phyloP scores from a whole-genome alignment of 208 protist genomes.

The Acanthamoeba royreba region DNA sequence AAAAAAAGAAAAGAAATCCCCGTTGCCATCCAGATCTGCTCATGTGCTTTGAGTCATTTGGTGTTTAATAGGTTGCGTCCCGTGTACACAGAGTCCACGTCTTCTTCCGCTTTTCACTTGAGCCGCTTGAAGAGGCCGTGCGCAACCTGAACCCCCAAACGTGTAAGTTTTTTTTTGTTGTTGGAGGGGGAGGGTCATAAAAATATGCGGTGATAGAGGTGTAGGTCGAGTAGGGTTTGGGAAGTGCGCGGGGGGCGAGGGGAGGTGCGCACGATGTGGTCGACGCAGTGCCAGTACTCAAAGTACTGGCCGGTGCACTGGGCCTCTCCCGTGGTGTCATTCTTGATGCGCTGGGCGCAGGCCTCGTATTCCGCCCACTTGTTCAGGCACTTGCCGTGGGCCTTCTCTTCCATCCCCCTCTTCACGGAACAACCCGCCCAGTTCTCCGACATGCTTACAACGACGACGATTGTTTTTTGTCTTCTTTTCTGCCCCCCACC shows the following conservation, averaged over 20 bases:
- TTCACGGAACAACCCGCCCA: not conserved
- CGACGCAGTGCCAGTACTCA: conserved; percentile 5
- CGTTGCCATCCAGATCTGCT: too few relatives aligned
- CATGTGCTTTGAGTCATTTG: too few relatives aligned
- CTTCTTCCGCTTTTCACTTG: not conserved
- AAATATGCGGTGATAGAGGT: not conserved
- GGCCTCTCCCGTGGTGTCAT: not conserved
- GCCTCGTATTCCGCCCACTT: not conserved
- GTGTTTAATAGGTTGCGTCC: too few relatives aligned
- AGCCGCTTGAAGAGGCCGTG: conserved; percentile 9
- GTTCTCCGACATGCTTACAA: not conserved
- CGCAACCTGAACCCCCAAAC: not conserved
- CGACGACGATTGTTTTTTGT: not conserved
- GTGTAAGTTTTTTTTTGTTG: not conserved
- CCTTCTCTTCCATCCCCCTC: not conserved
- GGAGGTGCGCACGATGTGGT: not conserved
- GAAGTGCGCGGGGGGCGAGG: not conserved
- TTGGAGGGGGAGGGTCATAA: not conserved
- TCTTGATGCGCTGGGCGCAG: conserved; percentile 2
- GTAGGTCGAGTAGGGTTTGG: not conserved
- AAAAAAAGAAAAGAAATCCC: too few relatives aligned
- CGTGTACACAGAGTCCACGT: too few relatives aligned
- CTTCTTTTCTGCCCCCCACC: not conserved
- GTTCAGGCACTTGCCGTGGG: not conserved
- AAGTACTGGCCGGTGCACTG: conserved; percentile 1